Conservation (phyloP, 2,329 filamentous ascomycete species). For the Cladosporium sp. region DNA sequence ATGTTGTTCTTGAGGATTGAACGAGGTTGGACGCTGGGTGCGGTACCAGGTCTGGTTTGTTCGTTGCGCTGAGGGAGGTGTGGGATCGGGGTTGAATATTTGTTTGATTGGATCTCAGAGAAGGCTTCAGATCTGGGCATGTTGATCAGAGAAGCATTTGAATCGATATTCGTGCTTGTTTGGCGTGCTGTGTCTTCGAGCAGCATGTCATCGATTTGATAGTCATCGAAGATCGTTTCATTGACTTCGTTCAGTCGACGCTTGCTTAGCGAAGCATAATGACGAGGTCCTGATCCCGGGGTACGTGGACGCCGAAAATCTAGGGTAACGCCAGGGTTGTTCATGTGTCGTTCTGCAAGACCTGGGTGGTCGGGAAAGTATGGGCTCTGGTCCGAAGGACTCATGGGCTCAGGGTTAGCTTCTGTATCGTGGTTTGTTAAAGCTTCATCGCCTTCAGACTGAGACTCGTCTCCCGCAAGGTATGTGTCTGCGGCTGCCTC, state of each 20-base stretch:
- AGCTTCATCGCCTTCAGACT: slow-evolving; percentile 8
- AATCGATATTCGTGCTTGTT: too few relatives aligned
- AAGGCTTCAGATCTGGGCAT: too few relatives aligned
- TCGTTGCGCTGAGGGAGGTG: too few relatives aligned
- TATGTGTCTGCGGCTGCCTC: slow-evolving; percentile 14
- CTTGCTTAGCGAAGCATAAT: background rate
- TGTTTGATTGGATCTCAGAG: background rate
- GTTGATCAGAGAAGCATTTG: background rate
- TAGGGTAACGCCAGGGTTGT: background rate
- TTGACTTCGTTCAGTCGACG: slow-evolving; percentile 22
- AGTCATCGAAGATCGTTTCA: slow-evolving; percentile 22
- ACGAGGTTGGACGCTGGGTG: slow-evolving; percentile 4
- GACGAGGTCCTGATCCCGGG: background rate
- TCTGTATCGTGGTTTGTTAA: background rate
- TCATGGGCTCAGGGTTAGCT: background rate
- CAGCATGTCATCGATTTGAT: slow-evolving; percentile 5
- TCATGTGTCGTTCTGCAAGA: background rate
- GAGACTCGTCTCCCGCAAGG: slow-evolving; percentile 13
- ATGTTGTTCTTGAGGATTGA: slow-evolving; percentile 25
- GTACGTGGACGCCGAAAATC: background rate
- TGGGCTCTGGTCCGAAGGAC: background rate
- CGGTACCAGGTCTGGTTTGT: background rate
- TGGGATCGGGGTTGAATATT: background rate
- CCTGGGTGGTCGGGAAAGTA: background rate
- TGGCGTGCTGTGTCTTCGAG: background rate